Conservation (phyloP, 2,329 filamentous ascomycete genomes). For the Sphaerulina musiva region DNA sequence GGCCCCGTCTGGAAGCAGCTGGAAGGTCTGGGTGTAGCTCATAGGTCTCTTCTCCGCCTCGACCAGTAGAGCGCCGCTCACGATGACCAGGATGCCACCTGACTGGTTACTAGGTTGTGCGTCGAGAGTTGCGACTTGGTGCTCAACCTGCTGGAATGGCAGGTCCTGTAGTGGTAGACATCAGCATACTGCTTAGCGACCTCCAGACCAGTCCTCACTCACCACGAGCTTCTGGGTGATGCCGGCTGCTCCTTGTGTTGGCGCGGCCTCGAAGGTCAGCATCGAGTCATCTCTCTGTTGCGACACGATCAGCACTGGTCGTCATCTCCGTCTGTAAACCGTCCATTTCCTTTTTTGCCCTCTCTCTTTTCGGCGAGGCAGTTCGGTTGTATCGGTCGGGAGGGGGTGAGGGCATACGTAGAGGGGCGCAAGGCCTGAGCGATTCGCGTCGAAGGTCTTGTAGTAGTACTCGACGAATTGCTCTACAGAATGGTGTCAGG, state of each 20-base stretch:
- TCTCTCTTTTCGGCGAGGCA: neutral
- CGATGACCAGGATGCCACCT: conserved; percentile 73
- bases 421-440: conserved; percentile 58
- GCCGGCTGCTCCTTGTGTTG: conserved; percentile 54
- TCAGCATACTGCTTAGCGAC: neutral
- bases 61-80: conserved; percentile 78
- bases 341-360: neutral
- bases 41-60: conserved; percentile 81
- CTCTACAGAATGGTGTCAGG: conserved; percentile 47
- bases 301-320: conserved; percentile 12
- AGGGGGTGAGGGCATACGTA: conserved; percentile 56
- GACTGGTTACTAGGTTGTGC: conserved; percentile 66
- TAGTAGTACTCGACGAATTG: conserved; percentile 92
- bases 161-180: conserved; percentile 50
- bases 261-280: conserved; percentile 80
- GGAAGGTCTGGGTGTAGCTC: conserved; percentile 87
- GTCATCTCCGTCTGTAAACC: neutral
- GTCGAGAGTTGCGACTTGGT: conserved; percentile 71
- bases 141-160: conserved; percentile 74
- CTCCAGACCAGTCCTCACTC: conserved; percentile 32
- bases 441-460: conserved; percentile 71
- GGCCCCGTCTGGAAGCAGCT: conserved; percentile 61
- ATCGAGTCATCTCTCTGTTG: conserved; percentile 72
- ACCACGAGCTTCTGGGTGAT: conserved; percentile 82
- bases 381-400: neutral